Base-by-base conservation (phyloP, 176 grass and related monocot genomes). In the Saccharum spontaneum region DNA sequence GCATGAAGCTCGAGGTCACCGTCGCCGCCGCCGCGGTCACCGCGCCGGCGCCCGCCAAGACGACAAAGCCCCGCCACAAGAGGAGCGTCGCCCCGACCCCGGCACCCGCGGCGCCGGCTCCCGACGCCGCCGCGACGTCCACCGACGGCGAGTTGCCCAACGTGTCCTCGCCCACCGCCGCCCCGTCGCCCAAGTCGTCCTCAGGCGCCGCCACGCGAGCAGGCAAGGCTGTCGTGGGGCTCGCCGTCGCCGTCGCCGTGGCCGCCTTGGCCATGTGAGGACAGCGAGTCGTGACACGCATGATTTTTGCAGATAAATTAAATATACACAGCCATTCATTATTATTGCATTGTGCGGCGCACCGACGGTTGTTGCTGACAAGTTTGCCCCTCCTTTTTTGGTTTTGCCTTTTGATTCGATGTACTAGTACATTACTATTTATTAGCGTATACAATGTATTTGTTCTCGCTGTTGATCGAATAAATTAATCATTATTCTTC, bases 1-100 rank as follows among this genome's bases (percentile, higher is more conserved):
- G 95, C 74, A 98, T 95, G 95, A 93, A 93, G 86, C 85, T 98
- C 78, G 73, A 79, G 82, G 91, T 98, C 67, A 40, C 70, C 70
- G 91, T 87, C 22, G 33, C 85, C 28, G 59, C 85, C 18, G 22
- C 80, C 28, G 24, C 86, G 0, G 31, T 48, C 14, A 2, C 76
- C 40, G 77, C 77, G 37, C 76, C 76, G 16, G 49, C 76, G 37
- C 76, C 90, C 22, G 3, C 50, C 80, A 79, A 18, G 67, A n/a
- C 39, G 39, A n/a, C 7, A 37, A 89, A 87, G 57, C 81, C 76
- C 55, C 62, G 30, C 23, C 68, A 68, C 67, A 28, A 70, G 81
- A 81, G 34, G 69, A 76, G 71, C 75, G 54, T 33, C 62, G 80
- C 65, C 8, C 85, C 82, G 10, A 48, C 82, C 30, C 12, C 59